These are phyloP conservation scores for Erodium moschatum DNA, from an alignment of 441 rosid genomes.

Conservation along the genomic window DNA sequence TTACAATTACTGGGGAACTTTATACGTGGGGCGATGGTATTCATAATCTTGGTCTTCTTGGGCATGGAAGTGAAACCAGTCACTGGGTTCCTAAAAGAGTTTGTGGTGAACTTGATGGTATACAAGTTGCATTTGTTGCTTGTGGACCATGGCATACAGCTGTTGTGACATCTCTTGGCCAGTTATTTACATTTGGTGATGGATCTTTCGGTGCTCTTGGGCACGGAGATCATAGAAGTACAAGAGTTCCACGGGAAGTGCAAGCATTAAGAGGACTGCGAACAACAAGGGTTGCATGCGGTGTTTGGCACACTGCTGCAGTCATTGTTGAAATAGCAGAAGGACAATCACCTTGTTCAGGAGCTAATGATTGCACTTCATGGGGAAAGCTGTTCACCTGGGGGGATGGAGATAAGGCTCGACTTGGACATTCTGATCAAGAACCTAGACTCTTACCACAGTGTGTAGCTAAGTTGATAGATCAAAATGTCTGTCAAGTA, in stretches of 20 bases:
- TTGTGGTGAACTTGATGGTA: slow-evolving; percentile 79
- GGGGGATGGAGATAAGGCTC: slow-evolving; percentile 94
- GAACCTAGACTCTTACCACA: slow-evolving; percentile 84
- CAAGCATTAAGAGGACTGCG: slow-evolving; percentile 92
- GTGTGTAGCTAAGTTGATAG: slow-evolving; percentile 86
- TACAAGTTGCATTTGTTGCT: slow-evolving; percentile 76
- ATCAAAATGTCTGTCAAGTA: slow-evolving; percentile 85
- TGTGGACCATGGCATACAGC: slow-evolving; percentile 56
- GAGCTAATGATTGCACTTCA: slow-evolving; percentile 44
- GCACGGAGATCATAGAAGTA: slow-evolving; percentile 75
- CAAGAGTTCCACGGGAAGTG: slow-evolving; percentile 74
- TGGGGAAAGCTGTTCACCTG: slow-evolving; percentile 90
- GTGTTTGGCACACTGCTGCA: slow-evolving; percentile 98
- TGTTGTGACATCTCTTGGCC: slow-evolving; percentile 59
- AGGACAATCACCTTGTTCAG: slow-evolving; percentile 63
- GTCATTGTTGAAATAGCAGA: slow-evolving; percentile 90
- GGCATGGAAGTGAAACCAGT: slow-evolving; percentile 87
- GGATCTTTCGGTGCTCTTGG: slow-evolving; percentile 94
- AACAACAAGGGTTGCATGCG: slow-evolving; percentile 84
- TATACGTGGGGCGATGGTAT: slow-evolving; percentile 94
- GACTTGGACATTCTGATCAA: slow-evolving; percentile 90
- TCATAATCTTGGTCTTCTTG: slow-evolving; percentile 76
- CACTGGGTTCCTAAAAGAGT: slow-evolving; percentile 90
- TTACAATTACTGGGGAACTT: slow-evolving; percentile 89
- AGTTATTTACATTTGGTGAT: slow-evolving; percentile 91